phyloP scores from a whole-genome alignment of 306 rosid species.

The Albizia julibrissin region DNA sequence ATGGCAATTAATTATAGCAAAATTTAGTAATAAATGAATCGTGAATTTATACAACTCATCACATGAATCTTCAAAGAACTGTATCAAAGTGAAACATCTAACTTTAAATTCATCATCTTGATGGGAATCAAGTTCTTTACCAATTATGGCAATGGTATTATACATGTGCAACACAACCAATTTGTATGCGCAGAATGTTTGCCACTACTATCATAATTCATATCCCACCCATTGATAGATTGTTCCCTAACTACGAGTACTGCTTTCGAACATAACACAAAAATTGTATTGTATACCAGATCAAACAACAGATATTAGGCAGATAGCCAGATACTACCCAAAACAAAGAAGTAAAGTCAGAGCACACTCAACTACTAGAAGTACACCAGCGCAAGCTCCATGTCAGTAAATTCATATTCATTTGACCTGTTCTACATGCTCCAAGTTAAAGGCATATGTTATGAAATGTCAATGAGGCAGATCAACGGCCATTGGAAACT shows the following conservation, averaged over 20 bases:
- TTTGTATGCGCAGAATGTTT: not conserved
- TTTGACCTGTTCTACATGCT: not conserved
- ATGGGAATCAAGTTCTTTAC: not conserved
- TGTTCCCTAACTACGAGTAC: not conserved
- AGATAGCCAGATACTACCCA: not conserved
- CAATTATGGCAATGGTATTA: not conserved
- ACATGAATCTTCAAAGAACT: constrained; percentile 3
- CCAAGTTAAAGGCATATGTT: not conserved
- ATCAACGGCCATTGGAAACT: not conserved
- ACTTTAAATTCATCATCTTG: not conserved
- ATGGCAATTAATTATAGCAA: not conserved
- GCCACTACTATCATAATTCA: constrained; percentile 16
- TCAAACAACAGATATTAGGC: not conserved
- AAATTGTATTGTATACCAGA: constrained; percentile 18
- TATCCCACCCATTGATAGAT: not conserved
- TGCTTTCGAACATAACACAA: constrained; percentile 4
- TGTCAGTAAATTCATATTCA: not conserved
- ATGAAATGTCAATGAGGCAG: not conserved
- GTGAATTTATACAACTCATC: constrained; percentile 1
- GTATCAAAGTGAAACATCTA: not conserved
- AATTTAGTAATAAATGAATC: not conserved
- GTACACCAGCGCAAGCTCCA: not conserved
- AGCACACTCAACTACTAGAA: not conserved
- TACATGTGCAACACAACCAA: not conserved
- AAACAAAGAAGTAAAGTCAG: not conserved